These are phyloP conservation scores for Mortierella sp. DNA, from an alignment of 371 early-diverging fungal genomes.

Conservation along the genomic window DNA sequence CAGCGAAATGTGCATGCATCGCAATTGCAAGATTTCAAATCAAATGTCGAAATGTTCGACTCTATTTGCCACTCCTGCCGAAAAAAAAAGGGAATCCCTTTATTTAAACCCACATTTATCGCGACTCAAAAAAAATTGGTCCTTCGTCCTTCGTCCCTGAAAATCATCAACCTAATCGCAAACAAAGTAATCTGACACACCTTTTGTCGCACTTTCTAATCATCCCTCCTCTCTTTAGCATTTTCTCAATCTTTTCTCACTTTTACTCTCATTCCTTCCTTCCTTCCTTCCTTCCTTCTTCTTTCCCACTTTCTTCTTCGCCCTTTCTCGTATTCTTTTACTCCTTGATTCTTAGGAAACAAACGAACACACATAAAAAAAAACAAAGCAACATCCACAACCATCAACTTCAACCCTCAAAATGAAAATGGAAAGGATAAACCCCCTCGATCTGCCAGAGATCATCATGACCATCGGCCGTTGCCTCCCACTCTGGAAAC, in stretches of 20 bases:
- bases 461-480: conserved; percentile 43
- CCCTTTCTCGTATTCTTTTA: background rate
- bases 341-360: background rate
- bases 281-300: background rate
- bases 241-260: background rate
- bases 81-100: background rate
- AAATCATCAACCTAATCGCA: conserved; percentile 10
- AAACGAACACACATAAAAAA: background rate
- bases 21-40: conserved; percentile 10
- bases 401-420: background rate
- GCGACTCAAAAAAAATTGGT: background rate
- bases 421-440: conserved; percentile 16
- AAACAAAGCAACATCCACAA: background rate
- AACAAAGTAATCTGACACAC: conserved; percentile 7
- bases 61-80: background rate
- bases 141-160: background rate
- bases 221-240: too few relatives aligned
- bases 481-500: conserved; percentile 50
- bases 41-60: background rate
- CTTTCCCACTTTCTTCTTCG: too few relatives aligned
- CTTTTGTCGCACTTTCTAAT: background rate
- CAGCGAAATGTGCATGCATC: background rate
- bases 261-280: too few relatives aligned
- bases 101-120: background rate
- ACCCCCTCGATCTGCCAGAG: conserved; percentile 48